Conservation (phyloP, 2,329 filamentous ascomycete species). For the Fusarium sororula region DNA sequence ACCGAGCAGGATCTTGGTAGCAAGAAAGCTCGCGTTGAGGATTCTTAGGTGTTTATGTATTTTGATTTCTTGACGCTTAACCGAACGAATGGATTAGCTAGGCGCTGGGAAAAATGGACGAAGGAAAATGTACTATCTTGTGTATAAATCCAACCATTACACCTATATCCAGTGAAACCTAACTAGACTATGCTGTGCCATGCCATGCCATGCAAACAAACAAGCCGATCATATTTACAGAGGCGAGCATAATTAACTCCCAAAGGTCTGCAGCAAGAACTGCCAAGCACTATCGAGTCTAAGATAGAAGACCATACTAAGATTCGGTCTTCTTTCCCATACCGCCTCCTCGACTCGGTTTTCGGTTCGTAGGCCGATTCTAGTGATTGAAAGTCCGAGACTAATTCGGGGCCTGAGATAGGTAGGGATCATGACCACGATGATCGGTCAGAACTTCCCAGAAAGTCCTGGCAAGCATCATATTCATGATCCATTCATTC, state of each 20-base stretch:
- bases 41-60: conserved; percentile 31
- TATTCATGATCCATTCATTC: conserved; percentile 22
- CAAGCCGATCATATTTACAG: conserved; percentile 31
- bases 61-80: neutral
- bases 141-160: conserved; percentile 29
- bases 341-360: neutral
- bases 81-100: conserved; percentile 2
- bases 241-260: conserved; percentile 25
- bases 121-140: conserved; percentile 26
- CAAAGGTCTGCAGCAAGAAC: conserved; percentile 22
- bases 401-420: neutral
- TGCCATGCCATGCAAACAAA: conserved; percentile 33
- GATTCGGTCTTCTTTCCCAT: neutral
- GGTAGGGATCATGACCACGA: neutral
- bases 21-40: conserved; percentile 59
- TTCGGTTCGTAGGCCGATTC: neutral
- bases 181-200: conserved; percentile 12
- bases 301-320: conserved; percentile 11
- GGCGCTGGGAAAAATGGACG: conserved; percentile 23
- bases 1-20: conserved; percentile 46
- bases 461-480: neutral
- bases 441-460: neutral
- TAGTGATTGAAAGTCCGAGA: neutral
- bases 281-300: conserved; percentile 23
- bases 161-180: conserved; percentile 37